Evolutionary conservation across 2,329 filamentous ascomycete species (phyloP), one percentile per base, ranked within the genome.

Genomic region (Trichoderma sp.): DNA sequence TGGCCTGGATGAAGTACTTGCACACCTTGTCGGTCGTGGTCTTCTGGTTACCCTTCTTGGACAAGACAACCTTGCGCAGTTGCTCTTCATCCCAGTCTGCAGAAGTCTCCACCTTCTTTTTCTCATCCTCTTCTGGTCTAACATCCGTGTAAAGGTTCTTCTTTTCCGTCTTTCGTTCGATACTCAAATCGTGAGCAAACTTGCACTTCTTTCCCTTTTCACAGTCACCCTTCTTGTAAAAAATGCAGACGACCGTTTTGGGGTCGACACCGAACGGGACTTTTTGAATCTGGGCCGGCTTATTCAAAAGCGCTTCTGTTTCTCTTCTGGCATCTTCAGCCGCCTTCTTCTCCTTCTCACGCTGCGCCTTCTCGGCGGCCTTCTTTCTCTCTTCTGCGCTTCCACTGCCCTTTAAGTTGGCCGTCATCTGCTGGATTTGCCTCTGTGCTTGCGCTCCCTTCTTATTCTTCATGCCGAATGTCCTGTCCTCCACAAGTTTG

Each of bases 381-480:
- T 88, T 97, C 76, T 86, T 87, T 86, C 97, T 98, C 80, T 96
- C 91, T 69, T 97, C 95, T 27, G 93, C 88, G n/a, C 87, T 91
- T 71, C 93, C 93, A 75, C 91, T 90, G 68, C 87, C 86, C 74
- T 91, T 89, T 64, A 90, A 87, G 76, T 94, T 91, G 58, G 90
- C 87, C 74, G 90, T 84, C 79, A 99, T 88, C 76, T 94, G 92
- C 70, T 92, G 91, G 78, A 99, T 98, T 75, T 94, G 89, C 82
- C 90, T 97, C 83, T 98, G 93, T 68, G 94, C 95, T 64, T 89
- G 90, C 69, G 89, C 91, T 74, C 96, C 96, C 86, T 97, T 99
- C 86, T 99, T 99, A 79, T 99, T 99, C 84, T 99, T 99, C 96
- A 99, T 98, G 76, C 96, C 96, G 86, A 99, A 99, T 60, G 96